Conservation (phyloP, 129 eudicot genomes). For the Apium graveolens region DNA sequence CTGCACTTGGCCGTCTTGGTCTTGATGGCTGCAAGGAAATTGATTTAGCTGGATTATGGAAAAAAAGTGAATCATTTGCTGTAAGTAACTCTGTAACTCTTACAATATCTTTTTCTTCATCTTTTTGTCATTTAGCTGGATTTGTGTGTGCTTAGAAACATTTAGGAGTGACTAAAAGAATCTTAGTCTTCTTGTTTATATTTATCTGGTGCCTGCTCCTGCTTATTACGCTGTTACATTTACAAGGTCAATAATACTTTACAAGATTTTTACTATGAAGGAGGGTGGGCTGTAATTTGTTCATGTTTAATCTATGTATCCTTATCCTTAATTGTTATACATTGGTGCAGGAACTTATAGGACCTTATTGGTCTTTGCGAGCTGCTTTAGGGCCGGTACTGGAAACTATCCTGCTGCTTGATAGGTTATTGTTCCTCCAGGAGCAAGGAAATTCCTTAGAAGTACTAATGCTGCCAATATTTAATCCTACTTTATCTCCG, state of each 20-base stretch:
- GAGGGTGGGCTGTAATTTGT: not conserved
- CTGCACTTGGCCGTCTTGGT: conserved; percentile 64
- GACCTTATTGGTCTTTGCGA: conserved; percentile 82
- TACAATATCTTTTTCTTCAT: not conserved
- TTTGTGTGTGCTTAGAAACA: not conserved
- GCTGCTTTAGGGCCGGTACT: conserved; percentile 72
- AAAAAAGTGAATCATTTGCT: conserved; percentile 49
- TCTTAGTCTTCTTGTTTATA: not conserved
- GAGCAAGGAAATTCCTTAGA: conserved; percentile 43
- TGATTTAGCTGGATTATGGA: conserved; percentile 51
- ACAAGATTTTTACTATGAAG: not conserved
- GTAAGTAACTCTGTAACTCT: conserved; percentile 40
- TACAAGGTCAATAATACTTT: not conserved
- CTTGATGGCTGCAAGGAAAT: conserved; percentile 29
- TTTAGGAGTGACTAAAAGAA: not conserved
- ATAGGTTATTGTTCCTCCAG: conserved; percentile 50
- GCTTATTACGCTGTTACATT: not conserved
- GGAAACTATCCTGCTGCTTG: conserved; percentile 78
- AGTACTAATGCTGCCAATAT: conserved; percentile 54
- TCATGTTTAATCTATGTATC: not conserved
- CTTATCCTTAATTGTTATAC: not conserved
- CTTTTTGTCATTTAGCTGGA: not conserved
- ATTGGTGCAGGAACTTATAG: conserved; percentile 55
- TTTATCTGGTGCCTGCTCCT: not conserved
- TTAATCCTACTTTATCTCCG: conserved; percentile 73